Conservation (phyloP, 169 alveolate species). For the Ichthyophthirius multifiliis region DNA sequence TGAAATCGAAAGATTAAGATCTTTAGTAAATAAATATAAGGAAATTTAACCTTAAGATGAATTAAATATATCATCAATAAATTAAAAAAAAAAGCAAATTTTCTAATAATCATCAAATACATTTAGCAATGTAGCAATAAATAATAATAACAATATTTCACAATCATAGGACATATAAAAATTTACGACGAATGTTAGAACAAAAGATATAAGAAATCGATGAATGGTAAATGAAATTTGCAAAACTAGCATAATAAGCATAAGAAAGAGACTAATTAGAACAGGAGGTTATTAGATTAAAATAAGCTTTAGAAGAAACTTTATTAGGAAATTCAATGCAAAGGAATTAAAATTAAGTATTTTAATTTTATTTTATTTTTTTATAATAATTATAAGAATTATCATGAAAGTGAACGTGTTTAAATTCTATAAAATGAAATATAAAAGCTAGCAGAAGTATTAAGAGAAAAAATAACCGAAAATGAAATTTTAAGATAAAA, state of each 20-base stretch:
- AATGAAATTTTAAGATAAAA: not conserved
- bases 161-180: not conserved
- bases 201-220: not conserved
- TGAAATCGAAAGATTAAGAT: not conserved
- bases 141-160: not conserved
- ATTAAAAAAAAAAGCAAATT: not conserved
- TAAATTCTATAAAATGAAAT: not conserved
- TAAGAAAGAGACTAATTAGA: not conserved
- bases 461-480: not conserved
- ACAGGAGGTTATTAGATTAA: not conserved
- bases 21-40: not conserved
- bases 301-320: not conserved
- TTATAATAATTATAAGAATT: not conserved
- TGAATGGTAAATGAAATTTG: slow-evolving; percentile 11
- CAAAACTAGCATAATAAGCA: not conserved
- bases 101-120: not conserved
- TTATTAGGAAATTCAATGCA: not conserved
- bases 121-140: not conserved
- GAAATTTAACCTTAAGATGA: not conserved
- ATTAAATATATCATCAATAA: not conserved
- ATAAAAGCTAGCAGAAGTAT: not conserved
- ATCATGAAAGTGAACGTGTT: not conserved
- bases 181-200: not conserved
- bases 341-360: no score
- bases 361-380: no score